Evolutionary conservation across 176 grass and related monocot genomes (phyloP).

Genomic region (Musa troglodytarum): DNA sequence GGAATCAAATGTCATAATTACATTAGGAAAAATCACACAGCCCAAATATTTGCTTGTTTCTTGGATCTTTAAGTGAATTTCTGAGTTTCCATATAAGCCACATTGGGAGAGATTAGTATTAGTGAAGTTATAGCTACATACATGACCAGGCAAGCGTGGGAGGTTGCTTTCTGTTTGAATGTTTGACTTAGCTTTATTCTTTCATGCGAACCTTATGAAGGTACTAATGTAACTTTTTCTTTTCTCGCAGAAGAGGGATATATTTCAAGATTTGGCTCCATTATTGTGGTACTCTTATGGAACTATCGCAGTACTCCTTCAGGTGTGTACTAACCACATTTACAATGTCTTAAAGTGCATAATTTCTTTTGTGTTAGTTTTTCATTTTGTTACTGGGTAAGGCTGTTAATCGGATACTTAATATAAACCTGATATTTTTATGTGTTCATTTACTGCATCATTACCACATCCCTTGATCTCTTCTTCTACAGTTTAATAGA

Average conservation of each 20-base stretch:
- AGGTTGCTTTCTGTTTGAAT: neutral
- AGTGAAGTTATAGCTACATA: neutral
- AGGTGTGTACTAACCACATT: conserved; percentile 24
- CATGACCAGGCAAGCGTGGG: neutral
- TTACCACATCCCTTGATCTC: neutral
- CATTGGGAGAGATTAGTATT: neutral
- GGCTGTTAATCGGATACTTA: neutral
- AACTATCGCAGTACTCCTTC: conserved; percentile 42
- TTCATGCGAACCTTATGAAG: neutral
- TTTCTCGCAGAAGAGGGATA: conserved; percentile 45
- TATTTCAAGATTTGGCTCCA: conserved; percentile 56
- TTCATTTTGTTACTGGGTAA: neutral
- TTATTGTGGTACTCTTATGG: conserved; percentile 73
- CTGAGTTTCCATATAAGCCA: neutral
- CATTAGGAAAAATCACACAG: too few relatives aligned
- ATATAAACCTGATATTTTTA: neutral
- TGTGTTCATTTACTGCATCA: neutral
- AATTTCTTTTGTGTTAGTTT: neutral
- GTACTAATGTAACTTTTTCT: neutral
- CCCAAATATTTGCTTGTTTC: neutral
- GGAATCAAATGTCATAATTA: neutral
- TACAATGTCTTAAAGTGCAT: neutral
- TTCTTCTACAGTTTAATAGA: neutral
- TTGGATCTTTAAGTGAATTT: neutral
- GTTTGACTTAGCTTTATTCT: neutral